Evolutionary conservation across 257 asterid species (phyloP).

Genomic region (Solanum ossicruentum): DNA sequence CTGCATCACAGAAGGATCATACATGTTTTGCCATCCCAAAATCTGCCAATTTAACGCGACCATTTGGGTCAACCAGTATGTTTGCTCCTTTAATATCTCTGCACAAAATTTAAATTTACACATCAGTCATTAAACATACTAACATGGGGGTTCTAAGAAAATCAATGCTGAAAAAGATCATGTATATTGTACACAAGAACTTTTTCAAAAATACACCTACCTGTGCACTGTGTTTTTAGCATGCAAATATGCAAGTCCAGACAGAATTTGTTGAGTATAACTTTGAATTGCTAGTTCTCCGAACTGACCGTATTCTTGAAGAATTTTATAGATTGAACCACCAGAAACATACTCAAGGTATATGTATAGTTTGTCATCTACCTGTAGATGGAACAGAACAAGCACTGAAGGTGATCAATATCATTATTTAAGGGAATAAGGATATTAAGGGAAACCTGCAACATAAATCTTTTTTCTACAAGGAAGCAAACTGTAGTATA

Average conservation of each 20-base stretch:
- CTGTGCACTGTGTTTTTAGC: slow-evolving; percentile 82
- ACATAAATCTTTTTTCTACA: neutral
- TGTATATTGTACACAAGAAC: neutral
- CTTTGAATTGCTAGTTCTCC: slow-evolving; percentile 89
- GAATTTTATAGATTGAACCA: slow-evolving; percentile 84
- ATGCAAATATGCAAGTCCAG: slow-evolving; percentile 86
- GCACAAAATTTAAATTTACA: slow-evolving; percentile 3
- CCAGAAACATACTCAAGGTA: slow-evolving; percentile 91
- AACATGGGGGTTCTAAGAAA: neutral
- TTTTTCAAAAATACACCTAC: slow-evolving; percentile 16
- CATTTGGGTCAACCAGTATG: slow-evolving; percentile 88
- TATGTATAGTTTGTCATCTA: slow-evolving; percentile 62
- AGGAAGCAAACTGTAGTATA: neutral
- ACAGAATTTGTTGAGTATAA: slow-evolving; percentile 81
- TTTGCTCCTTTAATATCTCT: slow-evolving; percentile 99
- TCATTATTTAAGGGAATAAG: neutral
- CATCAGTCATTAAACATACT: neutral
- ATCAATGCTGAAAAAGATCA: neutral
- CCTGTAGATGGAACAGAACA: slow-evolving; percentile 30
- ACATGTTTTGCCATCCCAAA: slow-evolving; percentile 99
- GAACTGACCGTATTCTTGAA: slow-evolving; percentile 82
- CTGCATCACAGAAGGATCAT: slow-evolving; percentile 9
- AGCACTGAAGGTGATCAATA: neutral
- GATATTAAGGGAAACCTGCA: neutral
- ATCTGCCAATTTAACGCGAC: slow-evolving; percentile 89